Evolutionary conservation across 768 basidiomycete genomes (phyloP), one percentile per base, ranked within the genome.

Genomic region (Collybia sp.): DNA sequence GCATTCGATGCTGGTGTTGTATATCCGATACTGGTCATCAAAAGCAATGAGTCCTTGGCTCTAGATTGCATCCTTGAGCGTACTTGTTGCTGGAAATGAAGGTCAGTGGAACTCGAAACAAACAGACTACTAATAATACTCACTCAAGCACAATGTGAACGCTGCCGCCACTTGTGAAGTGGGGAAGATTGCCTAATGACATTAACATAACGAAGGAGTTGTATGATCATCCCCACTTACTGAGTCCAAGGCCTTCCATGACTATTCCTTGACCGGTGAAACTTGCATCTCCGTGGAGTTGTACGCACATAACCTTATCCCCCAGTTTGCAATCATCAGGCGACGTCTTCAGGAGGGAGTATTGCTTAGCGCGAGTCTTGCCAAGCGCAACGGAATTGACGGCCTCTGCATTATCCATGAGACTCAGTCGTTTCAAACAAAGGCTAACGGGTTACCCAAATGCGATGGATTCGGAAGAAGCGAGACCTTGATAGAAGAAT

Each of bases 101-200:
- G 25, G 19, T 16, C 18, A 40, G 16, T 11, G 0, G 12, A 42
- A 37, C 15, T 3, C 12, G 0, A 6, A 35, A 17, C 31, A 42
- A 30, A 49, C 18, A 12, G 13, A 38, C 6, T 11, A 12, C 25
- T 4, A 25, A 25, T 25, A 41, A 18, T 19, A 72, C 85, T 57
- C 61, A 91, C 88, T 94, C 92, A 17, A 94, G 91, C 9, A 96
- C 91, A 40, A 96, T 65, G 64, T 94, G 91, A 2, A 94, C 79
- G 40, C 85, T 91, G 30, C 93, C 93, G 1, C 93, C 93, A 50
- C 85, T 89, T 0, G 89, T 93, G 56, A 83, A 95, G 63, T 94
- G 93, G 1, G 93, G 93, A 25, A 96, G 68, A 56, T 91, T 88
- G 55, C 87, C 87, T 89, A 37, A 18, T 31, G 19, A 25, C 43